Evolutionary conservation across 306 rosid genomes (phyloP), one percentile per base, ranked within the genome.

Genomic region (Mimosa bimucronata): DNA sequence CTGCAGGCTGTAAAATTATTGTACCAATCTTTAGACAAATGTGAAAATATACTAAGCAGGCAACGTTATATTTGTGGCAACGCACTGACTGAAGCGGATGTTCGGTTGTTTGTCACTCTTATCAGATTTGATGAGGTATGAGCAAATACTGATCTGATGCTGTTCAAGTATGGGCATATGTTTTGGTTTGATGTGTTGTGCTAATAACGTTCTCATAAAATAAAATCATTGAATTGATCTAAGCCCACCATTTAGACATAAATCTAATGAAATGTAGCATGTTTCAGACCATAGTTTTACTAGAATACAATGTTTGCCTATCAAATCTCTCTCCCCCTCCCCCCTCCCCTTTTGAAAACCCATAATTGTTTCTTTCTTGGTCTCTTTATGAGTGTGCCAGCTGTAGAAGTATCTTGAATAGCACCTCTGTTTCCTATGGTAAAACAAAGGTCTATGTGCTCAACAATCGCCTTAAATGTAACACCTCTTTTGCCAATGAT

Each of bases 121-220:
- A 92, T 93, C 82, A 86, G 98, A 91, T 95, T 95, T 81, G 98
- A 95, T 41, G 97, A 95, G 98, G 98, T 95, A 88, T 67, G 45
- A 14, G 34, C 74, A n/a, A 66, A 46, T 60, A 21, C 42, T 61
- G 37, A 8, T 61, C 9, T 7, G 11, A 4, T 34, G 41, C 77
- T 74, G 52, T 73, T 48, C 2, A 42, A 42, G 40, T 64, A 60
- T 67, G 71, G 41, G 37, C 73, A 19, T 42, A 75, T 79, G n/a
- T 72, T 53, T 9, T 60, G 41, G 81, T 28, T 55, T 9, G 21
- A 4, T 38, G 42, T 40, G 37, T 68, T 6, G 31, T 69, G 74
- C n/a, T n/a, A 34, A 74, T 2, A 73, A 48, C 37, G 30, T 18
- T 82, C 10, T 44, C 21, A 75, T 65, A 19, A 55, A 62, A 38